Evolutionary conservation across 1,284 basidiomycete species (phyloP).

Genomic region (Chiua sp.): DNA sequence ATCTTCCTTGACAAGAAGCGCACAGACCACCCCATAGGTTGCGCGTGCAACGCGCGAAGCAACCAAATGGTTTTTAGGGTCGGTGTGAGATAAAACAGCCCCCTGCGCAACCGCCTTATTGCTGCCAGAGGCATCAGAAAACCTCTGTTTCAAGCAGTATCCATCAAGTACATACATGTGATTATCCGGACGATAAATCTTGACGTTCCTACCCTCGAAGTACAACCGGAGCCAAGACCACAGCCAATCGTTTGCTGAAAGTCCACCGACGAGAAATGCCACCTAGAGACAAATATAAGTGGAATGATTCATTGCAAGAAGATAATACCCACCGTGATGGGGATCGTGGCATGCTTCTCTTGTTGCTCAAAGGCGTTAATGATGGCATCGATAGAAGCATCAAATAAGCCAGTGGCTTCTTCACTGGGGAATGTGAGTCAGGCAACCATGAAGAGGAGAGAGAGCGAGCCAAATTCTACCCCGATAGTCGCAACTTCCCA

Average conservation of each 20-base stretch:
- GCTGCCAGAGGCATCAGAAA: conserved; percentile 31
- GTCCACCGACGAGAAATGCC: conserved; percentile 44
- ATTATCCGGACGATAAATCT: too few relatives aligned
- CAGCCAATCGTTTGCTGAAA: too few relatives aligned
- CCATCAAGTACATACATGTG: conserved; percentile 11
- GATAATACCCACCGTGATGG: conserved; percentile 32
- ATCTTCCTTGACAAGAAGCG: too few relatives aligned
- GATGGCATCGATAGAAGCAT: conserved; percentile 37
- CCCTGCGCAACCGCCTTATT: conserved; percentile 60
- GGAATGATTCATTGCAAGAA: not conserved
- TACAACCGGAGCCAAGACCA: too few relatives aligned
- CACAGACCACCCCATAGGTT: too few relatives aligned
- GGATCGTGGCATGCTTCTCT: conserved; percentile 19
- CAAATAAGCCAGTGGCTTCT: conserved; percentile 49
- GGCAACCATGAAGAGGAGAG: conserved; percentile 6
- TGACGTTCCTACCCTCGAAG: too few relatives aligned
- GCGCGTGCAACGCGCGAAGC: too few relatives aligned
- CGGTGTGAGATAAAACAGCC: conserved; percentile 54
- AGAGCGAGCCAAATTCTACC: conserved; percentile 6
- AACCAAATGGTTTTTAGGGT: too few relatives aligned
- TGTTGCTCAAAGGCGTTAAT: conserved; percentile 39
- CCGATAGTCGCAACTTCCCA: conserved; percentile 14
- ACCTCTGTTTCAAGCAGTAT: not conserved
- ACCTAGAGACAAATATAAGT: conserved; percentile 2
- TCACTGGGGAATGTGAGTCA: conserved; percentile 39